Base-by-base conservation (phyloP, 768 basidiomycete genomes). In the Coprinopsis strossmayeri region DNA sequence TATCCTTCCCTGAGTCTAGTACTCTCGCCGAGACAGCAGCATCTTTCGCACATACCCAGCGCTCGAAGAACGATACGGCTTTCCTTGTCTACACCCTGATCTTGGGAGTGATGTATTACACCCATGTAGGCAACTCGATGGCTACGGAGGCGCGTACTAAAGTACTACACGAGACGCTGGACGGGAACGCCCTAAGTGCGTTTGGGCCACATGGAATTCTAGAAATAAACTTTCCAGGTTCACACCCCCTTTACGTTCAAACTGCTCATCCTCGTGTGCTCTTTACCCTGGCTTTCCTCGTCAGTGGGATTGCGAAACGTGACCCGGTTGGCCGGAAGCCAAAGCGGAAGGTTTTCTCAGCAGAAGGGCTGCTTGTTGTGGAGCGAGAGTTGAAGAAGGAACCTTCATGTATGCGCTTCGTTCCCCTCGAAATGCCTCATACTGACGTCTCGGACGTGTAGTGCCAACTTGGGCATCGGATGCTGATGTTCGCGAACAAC, bases 241-340 rank as follows among this genome's bases (percentile, higher is more conserved):
- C 71, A 2, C 68, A 69, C 12, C 69, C 81, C 2, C 64, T 88
- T 0, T 61, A 67, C 38, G 57, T 88, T 3, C 78, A 78, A 34
- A 72, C 74, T 2, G 87, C 86, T 5, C 85, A 87, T 55, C 86
- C 87, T 0, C 76, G 81, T 3, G 62, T 83, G 1, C 55, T 89
- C 0, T 82, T 79, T 53, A 61, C 77, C 11, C 69, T 89, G 3
- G 81, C 78, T 0, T 89, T 83, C 59, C 74, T 89, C 3, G 66
- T 87, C 34, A 84, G 79, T 54, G 74, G 76, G 3, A 67, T 77
- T 1, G 76, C 83, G 0, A 87, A 87, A 56, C 77, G 84, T 12
- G 87, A 91, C 57, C 75, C 82, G 0, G 77, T 84, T 0, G 89
- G 87, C 34, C 72, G 84, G 21, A 82, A 78, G 46, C 87, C 88